Conservation (phyloP, 139 green algal genomes). For the Eudorina sp. region DNA sequence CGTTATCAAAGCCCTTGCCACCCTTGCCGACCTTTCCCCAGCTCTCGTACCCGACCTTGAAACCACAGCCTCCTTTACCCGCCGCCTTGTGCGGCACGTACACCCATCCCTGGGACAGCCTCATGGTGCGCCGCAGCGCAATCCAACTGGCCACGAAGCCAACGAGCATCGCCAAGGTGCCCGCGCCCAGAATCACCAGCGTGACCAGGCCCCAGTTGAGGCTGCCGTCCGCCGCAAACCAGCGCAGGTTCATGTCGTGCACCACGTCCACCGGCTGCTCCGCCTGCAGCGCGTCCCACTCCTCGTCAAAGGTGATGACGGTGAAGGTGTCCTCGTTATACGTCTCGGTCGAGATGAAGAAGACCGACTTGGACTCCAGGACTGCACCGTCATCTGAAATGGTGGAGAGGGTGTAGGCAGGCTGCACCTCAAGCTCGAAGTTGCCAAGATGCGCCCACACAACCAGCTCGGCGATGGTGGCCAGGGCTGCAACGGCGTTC, state of each 20-base stretch:
- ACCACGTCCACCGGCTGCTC: slow-evolving; percentile 3
- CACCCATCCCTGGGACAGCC: neutral
- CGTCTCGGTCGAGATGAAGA: neutral
- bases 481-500: neutral
- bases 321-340: neutral
- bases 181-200: neutral
- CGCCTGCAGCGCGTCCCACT: neutral
- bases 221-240: neutral
- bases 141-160: slow-evolving; percentile 12
- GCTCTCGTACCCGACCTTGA: neutral
- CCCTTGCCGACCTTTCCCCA: neutral
- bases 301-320: neutral
- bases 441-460: neutral
- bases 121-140: slow-evolving; percentile 35
- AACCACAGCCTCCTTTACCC: neutral
- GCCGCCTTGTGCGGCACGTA: neutral
- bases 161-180: slow-evolving; percentile 1
- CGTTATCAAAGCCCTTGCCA: neutral
- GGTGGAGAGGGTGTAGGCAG: neutral
- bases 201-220: slow-evolving; percentile 45
- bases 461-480: slow-evolving; percentile 4
- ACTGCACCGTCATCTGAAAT: neutral
- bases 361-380: neutral
- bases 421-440: neutral
- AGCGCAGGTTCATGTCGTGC: neutral